Base-by-base conservation (phyloP, 2,329 filamentous ascomycete species). In the Fusarium sp. region DNA sequence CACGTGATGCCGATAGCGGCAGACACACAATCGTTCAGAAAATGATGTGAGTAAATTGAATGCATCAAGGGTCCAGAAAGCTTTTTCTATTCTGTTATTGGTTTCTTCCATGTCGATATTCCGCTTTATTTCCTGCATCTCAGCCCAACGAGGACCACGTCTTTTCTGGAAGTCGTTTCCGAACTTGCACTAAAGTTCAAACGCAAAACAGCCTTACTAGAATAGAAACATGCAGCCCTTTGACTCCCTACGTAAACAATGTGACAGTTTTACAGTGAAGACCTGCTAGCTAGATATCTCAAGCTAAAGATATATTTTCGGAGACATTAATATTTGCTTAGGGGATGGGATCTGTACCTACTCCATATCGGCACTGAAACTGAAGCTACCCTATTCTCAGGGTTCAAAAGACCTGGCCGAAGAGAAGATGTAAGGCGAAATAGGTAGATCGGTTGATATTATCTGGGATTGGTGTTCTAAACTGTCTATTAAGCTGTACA, bases 1-100 rank as follows among this genome's bases (percentile, higher is more conserved):
- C 61, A 63, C 61, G 61, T 63, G 61, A 63, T 57, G 30, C 43
- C 59, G 59, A 63, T 63, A 63, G 59, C 50, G 59, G 61, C 50
- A 63, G 32, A 57, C 48, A 48, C 60, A 63, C 25, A 11, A 21
- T 25, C 34, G 42, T 30, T 27, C 7, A 48, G 43, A 42, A 61
- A 59, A 59, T 59, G 45, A 37, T 28, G 34, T n/a, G 30, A 41
- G 20, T 51, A 25, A 25, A 51, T 20, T 27, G 18, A 20, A 49
- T 18, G 34, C 21, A 21, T 43, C 13, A 28, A 27, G 49, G 34
- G 18, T 40, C 48, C 10, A 43, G 14, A 43, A 23, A 43, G 57
- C 11, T 10, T 43, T 51, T 37, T 28, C n/a, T 20, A 5, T 20
- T 30, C 7, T 9, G 9, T 4, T 18, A 4, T 23, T 51, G 13